Base-by-base conservation (phyloP, 1,284 basidiomycete species). In the Trichosporon coremiiforme region DNA sequence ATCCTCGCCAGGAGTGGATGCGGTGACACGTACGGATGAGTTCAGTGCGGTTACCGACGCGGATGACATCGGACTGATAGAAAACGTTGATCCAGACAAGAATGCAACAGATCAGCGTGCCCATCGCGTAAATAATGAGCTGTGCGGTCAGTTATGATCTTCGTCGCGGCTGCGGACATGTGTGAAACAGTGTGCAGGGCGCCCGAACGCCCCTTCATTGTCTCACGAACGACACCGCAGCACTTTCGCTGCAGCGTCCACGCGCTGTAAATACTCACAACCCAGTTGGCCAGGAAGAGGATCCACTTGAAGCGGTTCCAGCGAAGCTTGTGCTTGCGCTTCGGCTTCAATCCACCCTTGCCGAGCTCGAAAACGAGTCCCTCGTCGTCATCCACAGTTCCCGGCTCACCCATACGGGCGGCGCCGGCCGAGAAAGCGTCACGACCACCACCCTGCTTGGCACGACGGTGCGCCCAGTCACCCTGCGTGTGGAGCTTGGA, bases 251-350 rank as follows among this genome's bases (percentile, higher is more conserved):
- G 15, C 41, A 45, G 15, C 13, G 15, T 41, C 41, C 2, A 45
- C 41, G 10, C 36, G 22, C 35, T 13, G 12, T 13, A 13, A 15
- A 29, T n/a, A 86, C 87, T 77, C 71, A 89, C 88, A 36, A 87
- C 63, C 36, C 81, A 77, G 77, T 89, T 90, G 47, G 88, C 84
- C 36, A 85, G 53, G 75, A 90, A 88, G 57, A 91, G 78, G 10
- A 84, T 82, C 89, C 89, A 90, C 79, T 91, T 91, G 85, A 90
- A 91, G 74, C 84, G 85, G 76, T 88, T 91, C 90, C 90, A 90
- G 36, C 86, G 83, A 74, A 88, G 81, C 72, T 85, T 86, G 60
- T 83, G 82, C 73, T 84, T 85, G 68, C 84, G 78, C 73, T 82
- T 75, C 41, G 81, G 82, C 82, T 77, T 82, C 77, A 81, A 71